These are phyloP conservation scores for Sclerotinia nivalis DNA, from an alignment of 2,329 filamentous ascomycete genomes.

Conservation along the genomic window DNA sequence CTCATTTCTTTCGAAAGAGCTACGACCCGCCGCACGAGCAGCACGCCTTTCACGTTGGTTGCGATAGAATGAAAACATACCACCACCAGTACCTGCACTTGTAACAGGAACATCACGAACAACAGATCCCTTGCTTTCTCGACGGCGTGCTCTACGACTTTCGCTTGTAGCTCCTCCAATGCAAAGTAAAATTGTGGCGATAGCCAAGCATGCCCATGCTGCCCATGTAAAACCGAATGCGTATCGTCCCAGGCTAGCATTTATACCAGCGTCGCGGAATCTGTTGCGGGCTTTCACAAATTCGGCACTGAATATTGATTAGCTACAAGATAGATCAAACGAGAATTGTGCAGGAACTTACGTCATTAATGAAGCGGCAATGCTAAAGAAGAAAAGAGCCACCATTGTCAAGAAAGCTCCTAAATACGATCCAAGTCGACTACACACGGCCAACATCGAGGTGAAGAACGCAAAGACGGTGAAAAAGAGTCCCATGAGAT, in stretches of 20 bases:
- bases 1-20: slow-evolving; percentile 16
- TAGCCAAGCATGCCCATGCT: slow-evolving; percentile 63
- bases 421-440: slow-evolving; percentile 69
- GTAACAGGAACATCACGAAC: neutral
- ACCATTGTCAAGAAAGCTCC: slow-evolving; percentile 54
- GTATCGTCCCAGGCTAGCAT: slow-evolving; percentile 63
- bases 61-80: slow-evolving; percentile 16
- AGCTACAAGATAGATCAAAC: neutral
- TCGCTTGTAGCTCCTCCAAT: slow-evolving; percentile 48
- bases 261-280: slow-evolving; percentile 58
- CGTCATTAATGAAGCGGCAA: slow-evolving; percentile 75
- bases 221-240: slow-evolving; percentile 79
- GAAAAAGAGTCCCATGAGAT: slow-evolving; percentile 82
- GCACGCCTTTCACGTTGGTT: slow-evolving; percentile 14
- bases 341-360: slow-evolving; percentile 46
- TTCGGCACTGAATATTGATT: slow-evolving; percentile 47
- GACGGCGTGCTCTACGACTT: neutral
- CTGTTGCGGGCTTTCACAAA: slow-evolving; percentile 70
- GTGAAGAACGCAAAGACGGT: slow-evolving; percentile 65
- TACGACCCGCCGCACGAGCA: neutral
- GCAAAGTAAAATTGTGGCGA: slow-evolving; percentile 69
- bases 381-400: slow-evolving; percentile 68
- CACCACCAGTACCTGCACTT: neutral
- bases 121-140: neutral
- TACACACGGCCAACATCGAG: slow-evolving; percentile 68